Evolutionary conservation across 2,329 filamentous ascomycete species (phyloP).

Genomic region (Lanzia echinophila): DNA sequence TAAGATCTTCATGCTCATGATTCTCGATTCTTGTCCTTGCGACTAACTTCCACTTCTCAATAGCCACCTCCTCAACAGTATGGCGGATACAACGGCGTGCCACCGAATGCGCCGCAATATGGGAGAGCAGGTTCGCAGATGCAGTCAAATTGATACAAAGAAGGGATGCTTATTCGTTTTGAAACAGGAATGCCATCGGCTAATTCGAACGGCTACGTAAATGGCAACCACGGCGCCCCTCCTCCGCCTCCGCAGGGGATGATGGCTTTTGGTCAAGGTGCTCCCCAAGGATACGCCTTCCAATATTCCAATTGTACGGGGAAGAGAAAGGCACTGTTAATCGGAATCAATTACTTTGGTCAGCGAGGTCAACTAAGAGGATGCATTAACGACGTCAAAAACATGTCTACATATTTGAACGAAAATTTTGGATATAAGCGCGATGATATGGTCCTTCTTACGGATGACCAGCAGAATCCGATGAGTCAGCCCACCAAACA

Average conservation of each 20-base stretch:
- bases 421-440: slow-evolving; percentile 87
- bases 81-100: slow-evolving; percentile 33
- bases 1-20: slow-evolving; percentile 11
- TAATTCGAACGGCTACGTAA: slow-evolving; percentile 48
- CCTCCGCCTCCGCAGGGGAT: slow-evolving; percentile 61
- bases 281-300: slow-evolving; percentile 73
- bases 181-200: slow-evolving; percentile 34
- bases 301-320: slow-evolving; percentile 91
- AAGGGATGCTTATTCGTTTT: slow-evolving; percentile 1
- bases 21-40: not conserved
- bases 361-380: slow-evolving; percentile 85
- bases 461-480: slow-evolving; percentile 92
- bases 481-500: slow-evolving; percentile 96
- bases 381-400: slow-evolving; percentile 96
- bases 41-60: slow-evolving; percentile 2
- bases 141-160: not conserved
- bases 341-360: slow-evolving; percentile 95
- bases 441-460: slow-evolving; percentile 95
- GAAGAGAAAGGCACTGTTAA: slow-evolving; percentile 78
- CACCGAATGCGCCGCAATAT: slow-evolving; percentile 38
- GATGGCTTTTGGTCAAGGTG: slow-evolving; percentile 72
- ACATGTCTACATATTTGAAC: slow-evolving; percentile 88
- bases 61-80: slow-evolving; percentile 43
- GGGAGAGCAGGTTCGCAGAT: slow-evolving; percentile 42
- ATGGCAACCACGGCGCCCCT: slow-evolving; percentile 52